These are phyloP conservation scores for Daldinia concentrica DNA, from an alignment of 495 filamentous ascomycete species.

Conservation along the genomic window DNA sequence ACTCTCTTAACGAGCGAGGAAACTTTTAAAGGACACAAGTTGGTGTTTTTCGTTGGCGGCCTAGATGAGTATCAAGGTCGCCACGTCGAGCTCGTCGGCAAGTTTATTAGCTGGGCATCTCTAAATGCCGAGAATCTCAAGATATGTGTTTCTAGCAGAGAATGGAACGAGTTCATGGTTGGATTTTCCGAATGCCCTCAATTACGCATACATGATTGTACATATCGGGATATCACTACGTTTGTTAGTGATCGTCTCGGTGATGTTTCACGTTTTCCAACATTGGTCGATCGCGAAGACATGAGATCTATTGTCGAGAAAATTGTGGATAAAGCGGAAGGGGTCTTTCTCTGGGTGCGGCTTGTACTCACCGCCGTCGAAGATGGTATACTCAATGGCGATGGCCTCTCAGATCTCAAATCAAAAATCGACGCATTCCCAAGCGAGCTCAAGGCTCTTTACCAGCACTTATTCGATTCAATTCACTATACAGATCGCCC, in stretches of 20 bases:
- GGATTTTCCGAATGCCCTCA: conserved; percentile 41
- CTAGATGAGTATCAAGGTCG: conserved; percentile 51
- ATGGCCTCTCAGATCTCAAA: conserved; percentile 16
- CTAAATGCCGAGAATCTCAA: conserved; percentile 43
- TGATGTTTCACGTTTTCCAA: neutral
- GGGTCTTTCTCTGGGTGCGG: conserved; percentile 50
- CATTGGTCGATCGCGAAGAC: neutral
- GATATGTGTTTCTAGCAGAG: conserved; percentile 56
- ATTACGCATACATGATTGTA: conserved; percentile 29
- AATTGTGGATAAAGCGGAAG: conserved; percentile 28
- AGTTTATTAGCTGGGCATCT: conserved; percentile 27
- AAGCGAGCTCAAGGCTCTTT: neutral
- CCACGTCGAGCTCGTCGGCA: conserved; percentile 12
- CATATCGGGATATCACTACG: conserved; percentile 15
- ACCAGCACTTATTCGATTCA: neutral
- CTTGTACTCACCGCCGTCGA: conserved; percentile 24
- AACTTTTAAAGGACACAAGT: conserved; percentile 39
- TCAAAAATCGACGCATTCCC: conserved; percentile 10
- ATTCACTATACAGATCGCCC: neutral
- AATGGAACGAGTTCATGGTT: conserved; percentile 50
- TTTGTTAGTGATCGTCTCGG: neutral
- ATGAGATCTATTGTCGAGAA: neutral
- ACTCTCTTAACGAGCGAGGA: neutral
- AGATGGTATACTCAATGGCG: conserved; percentile 34
- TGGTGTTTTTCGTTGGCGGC: conserved; percentile 50